Evolutionary conservation across 331 rosid species (phyloP).

Genomic region (Spiraea crenata): DNA sequence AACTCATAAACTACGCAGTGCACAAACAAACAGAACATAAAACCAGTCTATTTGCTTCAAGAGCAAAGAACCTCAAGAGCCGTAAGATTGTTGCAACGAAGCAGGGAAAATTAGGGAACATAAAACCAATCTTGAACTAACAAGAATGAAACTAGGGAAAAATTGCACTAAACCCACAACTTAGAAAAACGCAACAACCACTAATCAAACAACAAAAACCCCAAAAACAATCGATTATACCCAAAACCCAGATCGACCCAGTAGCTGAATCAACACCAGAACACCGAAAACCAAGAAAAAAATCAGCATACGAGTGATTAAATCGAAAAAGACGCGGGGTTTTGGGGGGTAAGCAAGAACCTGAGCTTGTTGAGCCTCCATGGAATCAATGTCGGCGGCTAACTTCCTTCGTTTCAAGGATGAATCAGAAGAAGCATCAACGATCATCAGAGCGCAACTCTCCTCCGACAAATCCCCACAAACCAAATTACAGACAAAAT

Average conservation of each 20-base stretch:
- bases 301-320: neutral
- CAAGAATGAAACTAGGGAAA: neutral
- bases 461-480: neutral
- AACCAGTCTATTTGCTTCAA: neutral
- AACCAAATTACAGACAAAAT: no score
- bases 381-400: slow-evolving; percentile 35
- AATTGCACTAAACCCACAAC: slow-evolving; percentile 17
- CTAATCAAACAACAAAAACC: slow-evolving; percentile 11
- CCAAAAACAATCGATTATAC: neutral
- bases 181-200: neutral
- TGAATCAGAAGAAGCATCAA: slow-evolving; percentile 37
- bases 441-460: slow-evolving; percentile 39
- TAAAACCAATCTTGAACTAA: neutral
- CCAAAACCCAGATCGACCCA: slow-evolving; percentile 38
- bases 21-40: no score
- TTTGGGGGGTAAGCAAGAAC: slow-evolving; percentile 24
- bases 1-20: no score
- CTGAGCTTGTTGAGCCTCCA: slow-evolving; percentile 57
- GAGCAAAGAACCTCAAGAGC: neutral
- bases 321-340: neutral
- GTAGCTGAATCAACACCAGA: neutral
- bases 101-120: no score
- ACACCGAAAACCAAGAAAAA: neutral
- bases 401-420: slow-evolving; percentile 58
- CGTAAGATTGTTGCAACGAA: neutral